Evolutionary conservation across 2,329 filamentous ascomycete species (phyloP), one percentile per base, ranked within the genome.

Genomic region (Pseudodiploospora longispora): DNA sequence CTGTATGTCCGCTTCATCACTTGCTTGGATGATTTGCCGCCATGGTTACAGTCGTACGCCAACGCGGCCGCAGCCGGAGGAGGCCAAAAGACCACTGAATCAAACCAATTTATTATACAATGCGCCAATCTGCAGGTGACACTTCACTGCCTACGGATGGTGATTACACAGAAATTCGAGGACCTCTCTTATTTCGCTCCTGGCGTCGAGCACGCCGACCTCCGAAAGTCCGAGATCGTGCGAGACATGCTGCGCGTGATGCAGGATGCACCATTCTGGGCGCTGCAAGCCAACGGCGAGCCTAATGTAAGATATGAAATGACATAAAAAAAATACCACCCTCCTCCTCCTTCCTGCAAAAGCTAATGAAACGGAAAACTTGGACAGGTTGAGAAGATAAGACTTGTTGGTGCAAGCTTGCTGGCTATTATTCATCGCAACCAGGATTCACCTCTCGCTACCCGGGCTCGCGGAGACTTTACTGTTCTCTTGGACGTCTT

Each of bases 181-280:
- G 58, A 60, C 2, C 43, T 62, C 4, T 54, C 59, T 0, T 62
- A 61, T 32, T 60, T 58, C n/a, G 53, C 51, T 1, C 46, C 57
- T 0, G 59, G 59, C 0, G 49, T 57, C 0, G 60, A 63, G 40
- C 59, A 63, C 32, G 58, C 60, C 0, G 59, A 63, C 36, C 33
- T 64, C 9, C 50, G 58, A 32, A 67, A 66, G 47, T 69, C 66
- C 0, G 68, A 71, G 38, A 69, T 71, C 39, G 68, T 67, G 2
- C 55, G 64, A 9, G 65, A 69, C 36, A 67, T 70, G 60, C 34
- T 70, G 10, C 55, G 61, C 0, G 60, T 68, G 0, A 62, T 70
- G 29, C 60, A 62, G 2, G 62, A 65, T 36, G 61, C 65, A 2
- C 67, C 68, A 0, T 70, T 69, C 34, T 69, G 66, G 63, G 59